Base-by-base conservation (phyloP, 2,329 filamentous ascomycete genomes). In the Colletotrichum cuscutae region DNA sequence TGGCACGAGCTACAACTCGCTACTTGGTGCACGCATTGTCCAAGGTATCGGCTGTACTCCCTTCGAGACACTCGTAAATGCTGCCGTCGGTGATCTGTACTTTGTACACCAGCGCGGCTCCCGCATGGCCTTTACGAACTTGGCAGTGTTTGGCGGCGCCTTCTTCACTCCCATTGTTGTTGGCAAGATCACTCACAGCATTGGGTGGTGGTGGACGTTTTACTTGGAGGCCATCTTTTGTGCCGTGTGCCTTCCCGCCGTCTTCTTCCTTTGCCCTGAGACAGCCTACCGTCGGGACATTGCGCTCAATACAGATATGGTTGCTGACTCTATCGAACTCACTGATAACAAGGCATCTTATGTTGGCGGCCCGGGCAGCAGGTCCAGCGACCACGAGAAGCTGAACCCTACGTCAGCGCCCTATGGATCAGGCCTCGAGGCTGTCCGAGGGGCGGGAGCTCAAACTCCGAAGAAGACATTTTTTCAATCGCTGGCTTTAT, bases 121-220 rank as follows among this genome's bases (percentile, higher is more conserved):
- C 76, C 90, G 95, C 68, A 98, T 98, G 96, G 96, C 96, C 1
- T 86, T 97, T 67, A 86, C 89, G 66, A 88, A 91, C 80, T 77
- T 91, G 78, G 81, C 89, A 71, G 82, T 91, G 76, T 87, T 92
- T 83, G 83, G 87, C 73, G 87, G 88, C 57, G 84, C 86, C 68
- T 89, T 90, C 78, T 86, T 89, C 78, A 98, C 96, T 0, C 96
- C 96, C 0, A 94, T 98, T n/a, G 84, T 98, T 28, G 95, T 95
- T 1, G 95, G 95, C 46, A 95, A 95, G 82, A 95, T 98, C 77
- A 95, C 95, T 3, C 84, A 89, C 60, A 86, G 86, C 0, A 86
- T 97, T 62, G 91, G 91, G n/a, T 97, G 95, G 92, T 84, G 89
- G 80, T 98, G 95, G 95, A 93, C 92, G 0, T 98, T 98, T 79